Conservation (phyloP, 805 yeast genomes). For the Lipomyces sp. region DNA sequence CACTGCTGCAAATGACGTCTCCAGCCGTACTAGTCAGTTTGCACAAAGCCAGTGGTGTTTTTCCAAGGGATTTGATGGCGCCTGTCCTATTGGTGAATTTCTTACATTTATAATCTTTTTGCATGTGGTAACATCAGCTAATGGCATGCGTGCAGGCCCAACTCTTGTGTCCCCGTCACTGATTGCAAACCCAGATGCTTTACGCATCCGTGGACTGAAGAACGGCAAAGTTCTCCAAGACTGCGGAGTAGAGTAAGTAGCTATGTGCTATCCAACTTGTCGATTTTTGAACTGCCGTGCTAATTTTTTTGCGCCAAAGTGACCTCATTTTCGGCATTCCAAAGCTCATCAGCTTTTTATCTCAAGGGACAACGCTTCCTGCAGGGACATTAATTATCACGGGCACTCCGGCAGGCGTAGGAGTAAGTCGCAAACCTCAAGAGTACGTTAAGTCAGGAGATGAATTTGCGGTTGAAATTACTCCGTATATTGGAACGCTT, state of each 20-base stretch:
- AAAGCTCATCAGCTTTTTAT: conserved; percentile 45
- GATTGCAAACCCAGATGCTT: conserved; percentile 35
- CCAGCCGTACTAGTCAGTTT: conserved; percentile 53
- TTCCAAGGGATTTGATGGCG: conserved; percentile 52
- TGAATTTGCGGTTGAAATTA: conserved; percentile 38
- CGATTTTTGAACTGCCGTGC: conserved; percentile 30
- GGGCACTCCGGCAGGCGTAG: conserved; percentile 57
- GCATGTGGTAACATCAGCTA: too few relatives aligned
- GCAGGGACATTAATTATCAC: conserved; percentile 54
- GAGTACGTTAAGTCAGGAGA: conserved; percentile 46
- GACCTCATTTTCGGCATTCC: conserved; percentile 50
- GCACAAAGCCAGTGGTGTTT: conserved; percentile 52
- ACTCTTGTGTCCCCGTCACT: conserved; percentile 42
- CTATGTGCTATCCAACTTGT: background rate
- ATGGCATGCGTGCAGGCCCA: conserved; percentile 35
- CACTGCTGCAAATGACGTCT: conserved; percentile 53
- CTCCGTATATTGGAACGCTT: conserved; percentile 1
- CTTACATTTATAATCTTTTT: too few relatives aligned
- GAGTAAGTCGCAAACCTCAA: conserved; percentile 45
- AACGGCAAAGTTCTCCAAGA: conserved; percentile 50
- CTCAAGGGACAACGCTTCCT: conserved; percentile 49
- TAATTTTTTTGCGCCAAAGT: too few relatives aligned
- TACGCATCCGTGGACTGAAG: conserved; percentile 42
- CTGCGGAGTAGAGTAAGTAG: background rate
- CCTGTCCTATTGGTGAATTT: conserved; percentile 55